Evolutionary conservation across 352 stramenopile genomes (phyloP).

Genomic region (Blastocystis sp.): DNA sequence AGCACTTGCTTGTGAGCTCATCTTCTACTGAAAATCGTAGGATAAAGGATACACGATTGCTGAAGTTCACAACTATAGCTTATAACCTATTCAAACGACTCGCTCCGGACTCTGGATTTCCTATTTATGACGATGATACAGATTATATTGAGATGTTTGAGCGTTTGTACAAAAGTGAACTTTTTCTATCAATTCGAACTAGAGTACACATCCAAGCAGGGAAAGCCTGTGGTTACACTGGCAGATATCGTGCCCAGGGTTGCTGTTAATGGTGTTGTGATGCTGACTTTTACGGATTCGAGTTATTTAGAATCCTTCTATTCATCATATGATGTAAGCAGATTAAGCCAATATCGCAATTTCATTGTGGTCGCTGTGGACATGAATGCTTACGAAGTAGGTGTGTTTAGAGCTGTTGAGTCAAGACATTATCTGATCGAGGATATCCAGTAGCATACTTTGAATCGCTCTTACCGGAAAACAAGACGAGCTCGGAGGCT

Average conservation of each 20-base stretch:
- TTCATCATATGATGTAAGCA: background rate
- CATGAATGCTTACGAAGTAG: background rate
- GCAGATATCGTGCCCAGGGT: background rate
- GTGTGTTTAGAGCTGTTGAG: background rate
- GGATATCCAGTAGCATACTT: conserved; percentile 35
- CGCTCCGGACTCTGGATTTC: background rate
- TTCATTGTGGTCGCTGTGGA: conserved; percentile 30
- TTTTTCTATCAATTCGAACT: background rate
- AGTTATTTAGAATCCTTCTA: conserved; percentile 46
- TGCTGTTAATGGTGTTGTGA: background rate
- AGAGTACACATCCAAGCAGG: background rate
- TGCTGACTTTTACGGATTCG: conserved; percentile 41
- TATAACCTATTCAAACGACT: background rate
- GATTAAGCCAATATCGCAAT: background rate
- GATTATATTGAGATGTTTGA: background rate
- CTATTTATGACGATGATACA: background rate
- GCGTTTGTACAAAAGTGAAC: background rate
- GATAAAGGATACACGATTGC: background rate
- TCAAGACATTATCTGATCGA: background rate
- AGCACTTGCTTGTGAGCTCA: background rate
- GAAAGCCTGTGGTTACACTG: background rate
- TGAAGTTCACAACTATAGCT: background rate
- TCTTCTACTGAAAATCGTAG: background rate
- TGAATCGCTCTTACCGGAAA: background rate
- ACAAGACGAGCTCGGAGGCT: background rate